These are phyloP conservation scores for Meyerozyma carpophila DNA, from an alignment of 1,139 yeast species.

Conservation along the genomic window DNA sequence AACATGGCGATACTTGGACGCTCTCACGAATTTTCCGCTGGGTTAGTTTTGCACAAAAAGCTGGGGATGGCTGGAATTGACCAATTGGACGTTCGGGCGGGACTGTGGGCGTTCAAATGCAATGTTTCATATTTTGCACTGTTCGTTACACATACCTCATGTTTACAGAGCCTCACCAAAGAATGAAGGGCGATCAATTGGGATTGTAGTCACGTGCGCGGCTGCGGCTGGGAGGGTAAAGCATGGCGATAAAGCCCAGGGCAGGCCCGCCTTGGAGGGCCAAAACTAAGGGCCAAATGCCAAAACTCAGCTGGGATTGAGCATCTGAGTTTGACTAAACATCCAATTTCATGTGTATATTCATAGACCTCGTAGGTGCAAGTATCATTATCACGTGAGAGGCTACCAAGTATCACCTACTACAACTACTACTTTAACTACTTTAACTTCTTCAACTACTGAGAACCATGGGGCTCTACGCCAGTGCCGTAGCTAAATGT, in stretches of 20 bases:
- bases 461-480: background rate
- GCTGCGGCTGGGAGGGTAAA: background rate
- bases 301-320: no score
- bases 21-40: conserved; percentile 92
- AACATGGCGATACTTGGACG: conserved; percentile 93
- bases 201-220: background rate
- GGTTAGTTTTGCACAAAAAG: background rate
- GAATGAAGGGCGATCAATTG: background rate
- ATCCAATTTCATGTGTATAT: background rate
- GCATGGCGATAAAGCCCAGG: no score
- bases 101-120: background rate
- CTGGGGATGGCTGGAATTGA: background rate
- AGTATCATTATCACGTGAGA: no score
- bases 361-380: background rate
- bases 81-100: background rate
- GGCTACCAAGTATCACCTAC: background rate
- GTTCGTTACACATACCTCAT: background rate
- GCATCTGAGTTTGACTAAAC: no score
- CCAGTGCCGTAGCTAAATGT: conserved; percentile 16
- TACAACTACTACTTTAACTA: background rate
- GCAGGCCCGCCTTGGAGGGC: no score
- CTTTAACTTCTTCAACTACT: no score
- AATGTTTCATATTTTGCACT: background rate
- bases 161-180: background rate
- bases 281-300: no score